phyloP scores from a whole-genome alignment of 2,329 filamentous ascomycete species.

The Talaromyces marneffei region DNA sequence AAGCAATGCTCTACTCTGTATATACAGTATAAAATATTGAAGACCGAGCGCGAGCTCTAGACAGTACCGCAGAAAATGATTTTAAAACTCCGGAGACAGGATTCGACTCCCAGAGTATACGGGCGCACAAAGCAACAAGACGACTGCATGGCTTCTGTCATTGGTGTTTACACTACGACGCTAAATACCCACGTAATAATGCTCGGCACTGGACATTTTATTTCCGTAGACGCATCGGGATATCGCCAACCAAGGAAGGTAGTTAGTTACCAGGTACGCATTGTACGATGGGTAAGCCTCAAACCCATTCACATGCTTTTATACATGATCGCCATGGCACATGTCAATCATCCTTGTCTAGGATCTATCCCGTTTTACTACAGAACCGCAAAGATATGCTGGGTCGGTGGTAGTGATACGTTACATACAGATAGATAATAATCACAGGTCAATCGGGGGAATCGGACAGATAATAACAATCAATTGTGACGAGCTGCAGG shows the following conservation, averaged over 20 bases:
- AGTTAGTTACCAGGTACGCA: neutral
- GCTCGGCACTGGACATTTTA: neutral
- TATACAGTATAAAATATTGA: no score
- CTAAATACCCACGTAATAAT: neutral
- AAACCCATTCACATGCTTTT: neutral
- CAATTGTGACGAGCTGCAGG: neutral
- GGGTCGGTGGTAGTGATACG: neutral
- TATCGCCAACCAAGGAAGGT: neutral
- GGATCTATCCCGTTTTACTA: neutral
- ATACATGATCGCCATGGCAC: neutral
- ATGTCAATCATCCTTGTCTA: neutral
- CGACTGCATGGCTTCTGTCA: neutral
- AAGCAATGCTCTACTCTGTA: neutral
- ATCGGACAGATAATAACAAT: no score
- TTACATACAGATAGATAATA: slow-evolving; percentile 2
- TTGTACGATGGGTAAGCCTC: neutral
- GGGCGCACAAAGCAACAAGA: neutral
- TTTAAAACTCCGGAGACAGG: neutral
- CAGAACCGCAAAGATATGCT: neutral
- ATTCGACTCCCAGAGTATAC: neutral
- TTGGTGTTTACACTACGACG: neutral
- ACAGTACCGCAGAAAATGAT: no score
- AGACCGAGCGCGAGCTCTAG: neutral
- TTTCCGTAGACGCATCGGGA: neutral
- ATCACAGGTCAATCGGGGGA: no score